Percentiles rank a stretch among this genome's conserved stretches.
phyloP scores from a whole-genome alignment of 768 basidiomycete species.

The Clitopilus passeckerianus region DNA sequence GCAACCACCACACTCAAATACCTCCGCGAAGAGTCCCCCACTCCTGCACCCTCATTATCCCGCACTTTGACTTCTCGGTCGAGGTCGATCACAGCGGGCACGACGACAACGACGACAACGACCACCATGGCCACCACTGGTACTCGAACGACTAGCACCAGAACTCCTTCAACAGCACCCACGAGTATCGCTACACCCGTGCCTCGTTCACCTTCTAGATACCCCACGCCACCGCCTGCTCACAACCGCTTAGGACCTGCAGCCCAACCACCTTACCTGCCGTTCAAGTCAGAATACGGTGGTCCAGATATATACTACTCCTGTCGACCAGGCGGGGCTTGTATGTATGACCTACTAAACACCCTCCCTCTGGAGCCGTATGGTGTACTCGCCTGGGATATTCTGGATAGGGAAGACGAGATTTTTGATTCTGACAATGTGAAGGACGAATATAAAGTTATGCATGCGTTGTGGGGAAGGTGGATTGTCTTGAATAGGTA shows the following conservation, averaged over 20 bases:
- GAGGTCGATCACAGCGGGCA: slow-evolving; percentile 9
- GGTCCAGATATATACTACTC: slow-evolving; percentile 49
- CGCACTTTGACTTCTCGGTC: slow-evolving; percentile 7
- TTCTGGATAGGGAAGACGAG: slow-evolving; percentile 72
- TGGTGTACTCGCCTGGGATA: slow-evolving; percentile 64
- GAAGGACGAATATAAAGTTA: slow-evolving; percentile 71
- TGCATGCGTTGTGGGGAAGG: slow-evolving; percentile 71
- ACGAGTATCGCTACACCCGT: slow-evolving; percentile 12
- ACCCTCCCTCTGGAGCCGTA: slow-evolving; percentile 55
- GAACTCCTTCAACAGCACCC: not conserved
- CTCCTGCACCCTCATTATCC: slow-evolving; percentile 3
- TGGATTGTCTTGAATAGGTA: slow-evolving; percentile 68
- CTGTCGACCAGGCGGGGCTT: slow-evolving; percentile 61
- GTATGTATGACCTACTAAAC: slow-evolving; percentile 60
- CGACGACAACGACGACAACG: slow-evolving; percentile 6
- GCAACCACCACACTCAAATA: slow-evolving; percentile 1
- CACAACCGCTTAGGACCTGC: slow-evolving; percentile 47
- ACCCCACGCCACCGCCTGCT: slow-evolving; percentile 35
- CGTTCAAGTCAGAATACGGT: slow-evolving; percentile 39
- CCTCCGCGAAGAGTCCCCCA: slow-evolving; percentile 6
- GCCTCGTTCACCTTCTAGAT: slow-evolving; percentile 15
- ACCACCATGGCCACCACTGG: not conserved
- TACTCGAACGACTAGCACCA: slow-evolving; percentile 5
- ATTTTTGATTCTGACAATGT: slow-evolving; percentile 69
- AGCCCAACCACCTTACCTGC: slow-evolving; percentile 45